A percentile compares a stretch with the other conserved stretches of the same genome.
These are phyloP conservation scores for Iris macrosiphon DNA, from an alignment of 106 monocot species.

Conservation along the genomic window DNA sequence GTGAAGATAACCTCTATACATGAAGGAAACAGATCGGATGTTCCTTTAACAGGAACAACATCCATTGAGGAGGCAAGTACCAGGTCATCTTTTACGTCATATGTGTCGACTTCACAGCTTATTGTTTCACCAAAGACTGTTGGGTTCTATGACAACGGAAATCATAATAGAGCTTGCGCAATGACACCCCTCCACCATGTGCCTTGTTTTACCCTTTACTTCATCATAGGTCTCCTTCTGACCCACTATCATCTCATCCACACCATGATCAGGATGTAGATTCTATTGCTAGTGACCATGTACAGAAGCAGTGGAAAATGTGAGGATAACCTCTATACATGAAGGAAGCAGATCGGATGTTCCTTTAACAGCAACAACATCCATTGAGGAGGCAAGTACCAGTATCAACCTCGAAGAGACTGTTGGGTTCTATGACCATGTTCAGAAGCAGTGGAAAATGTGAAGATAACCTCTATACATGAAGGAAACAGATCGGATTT, in stretches of 20 bases:
- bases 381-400: no score
- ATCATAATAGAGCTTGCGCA: not conserved
- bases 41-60: not conserved
- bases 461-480: no score
- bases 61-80: not conserved
- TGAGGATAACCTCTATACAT: not conserved
- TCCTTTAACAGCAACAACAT: no score
- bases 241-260: not conserved
- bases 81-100: not conserved
- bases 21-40: no score
- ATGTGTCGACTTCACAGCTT: conserved; percentile 13
- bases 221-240: conserved; percentile 4
- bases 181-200: conserved; percentile 9
- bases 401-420: no score
- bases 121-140: not conserved
- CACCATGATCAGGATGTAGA: not conserved
- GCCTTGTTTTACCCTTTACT: conserved; percentile 17
- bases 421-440: no score
- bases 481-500: no score
- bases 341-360: not conserved
- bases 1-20: no score
- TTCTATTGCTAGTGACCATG: not conserved
- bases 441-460: no score
- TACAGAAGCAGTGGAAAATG: not conserved
- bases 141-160: conserved; percentile 6